These are phyloP conservation scores for Crithidia thermophila DNA, from an alignment of 208 protist genomes.

Conservation along the genomic window DNA sequence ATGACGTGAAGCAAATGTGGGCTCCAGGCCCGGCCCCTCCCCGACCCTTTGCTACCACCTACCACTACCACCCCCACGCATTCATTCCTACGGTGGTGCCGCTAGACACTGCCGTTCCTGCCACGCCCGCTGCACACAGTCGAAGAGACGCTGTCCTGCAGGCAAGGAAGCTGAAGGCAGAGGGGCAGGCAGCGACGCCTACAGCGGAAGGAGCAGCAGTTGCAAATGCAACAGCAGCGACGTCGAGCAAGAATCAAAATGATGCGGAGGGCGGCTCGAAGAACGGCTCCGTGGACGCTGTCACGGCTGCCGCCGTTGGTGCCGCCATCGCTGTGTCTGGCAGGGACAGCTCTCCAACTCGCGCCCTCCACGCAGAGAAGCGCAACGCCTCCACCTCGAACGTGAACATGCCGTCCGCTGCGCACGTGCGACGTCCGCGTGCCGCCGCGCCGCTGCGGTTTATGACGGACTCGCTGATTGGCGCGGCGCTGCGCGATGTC, in stretches of 20 bases:
- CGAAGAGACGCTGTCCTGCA: too few relatives aligned
- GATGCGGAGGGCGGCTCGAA: too few relatives aligned
- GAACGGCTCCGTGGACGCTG: too few relatives aligned
- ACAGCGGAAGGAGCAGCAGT: too few relatives aligned
- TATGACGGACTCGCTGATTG: slow-evolving; percentile 31
- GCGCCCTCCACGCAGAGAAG: too few relatives aligned
- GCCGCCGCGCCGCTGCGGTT: slow-evolving; percentile 4
- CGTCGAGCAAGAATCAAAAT: too few relatives aligned
- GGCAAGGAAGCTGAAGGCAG: too few relatives aligned
- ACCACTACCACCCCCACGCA: slow-evolving; percentile 9
- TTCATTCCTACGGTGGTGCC: neutral
- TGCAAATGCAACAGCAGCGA: too few relatives aligned
- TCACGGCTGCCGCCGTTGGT: too few relatives aligned
- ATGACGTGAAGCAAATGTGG: slow-evolving; percentile 28
- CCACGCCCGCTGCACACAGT: neutral
- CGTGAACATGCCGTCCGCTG: neutral
- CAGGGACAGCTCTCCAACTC: too few relatives aligned
- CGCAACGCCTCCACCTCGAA: neutral
- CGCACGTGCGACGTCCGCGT: neutral
- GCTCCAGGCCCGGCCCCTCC: neutral
- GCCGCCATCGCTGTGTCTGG: too few relatives aligned
- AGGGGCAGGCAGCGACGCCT: too few relatives aligned
- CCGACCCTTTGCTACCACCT: slow-evolving; percentile 16
- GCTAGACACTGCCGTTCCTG: neutral
- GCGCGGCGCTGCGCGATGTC: slow-evolving; percentile 26